Conservation (phyloP, 2,329 filamentous ascomycete genomes). For the Chaetomiaceae sp. region DNA sequence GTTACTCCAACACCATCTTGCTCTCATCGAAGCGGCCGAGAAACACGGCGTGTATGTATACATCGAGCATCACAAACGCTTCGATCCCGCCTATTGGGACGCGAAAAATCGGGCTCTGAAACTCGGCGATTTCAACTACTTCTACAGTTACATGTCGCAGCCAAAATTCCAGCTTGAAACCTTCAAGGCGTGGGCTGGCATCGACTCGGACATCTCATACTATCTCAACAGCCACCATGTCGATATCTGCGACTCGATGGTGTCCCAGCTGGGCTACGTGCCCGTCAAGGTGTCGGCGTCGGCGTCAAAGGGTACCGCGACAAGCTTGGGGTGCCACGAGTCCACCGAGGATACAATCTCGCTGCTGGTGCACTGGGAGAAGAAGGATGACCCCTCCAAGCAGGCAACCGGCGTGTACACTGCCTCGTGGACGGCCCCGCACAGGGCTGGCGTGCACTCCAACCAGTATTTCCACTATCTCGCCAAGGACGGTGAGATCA, state of each 20-base stretch:
- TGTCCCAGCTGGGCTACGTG: constrained; percentile 64
- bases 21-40: constrained; percentile 66
- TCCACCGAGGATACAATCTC: constrained; percentile 92
- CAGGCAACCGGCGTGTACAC: constrained; percentile 86
- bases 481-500: constrained; percentile 76
- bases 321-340: constrained; percentile 69
- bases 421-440: constrained; percentile 89
- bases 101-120: constrained; percentile 70
- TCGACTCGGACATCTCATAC: constrained; percentile 90
- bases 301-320: constrained; percentile 73
- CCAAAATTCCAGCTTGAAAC: constrained; percentile 88
- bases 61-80: constrained; percentile 95
- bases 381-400: constrained; percentile 63
- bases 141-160: constrained; percentile 95
- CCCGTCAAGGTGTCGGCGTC: constrained; percentile 76
- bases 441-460: constrained; percentile 89
- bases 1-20: constrained; percentile 71
- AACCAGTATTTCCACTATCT: constrained; percentile 98
- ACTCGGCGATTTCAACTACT: constrained; percentile 96
- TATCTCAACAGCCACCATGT: constrained; percentile 95
- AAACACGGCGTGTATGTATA: constrained; percentile 82
- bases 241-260: constrained; percentile 90
- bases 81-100: constrained; percentile 87
- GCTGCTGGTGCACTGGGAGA: constrained; percentile 81
- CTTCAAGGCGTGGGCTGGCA: constrained; percentile 90